phyloP scores from a whole-genome alignment of 352 stramenopile genomes.

The Phytopythium helicoides region DNA sequence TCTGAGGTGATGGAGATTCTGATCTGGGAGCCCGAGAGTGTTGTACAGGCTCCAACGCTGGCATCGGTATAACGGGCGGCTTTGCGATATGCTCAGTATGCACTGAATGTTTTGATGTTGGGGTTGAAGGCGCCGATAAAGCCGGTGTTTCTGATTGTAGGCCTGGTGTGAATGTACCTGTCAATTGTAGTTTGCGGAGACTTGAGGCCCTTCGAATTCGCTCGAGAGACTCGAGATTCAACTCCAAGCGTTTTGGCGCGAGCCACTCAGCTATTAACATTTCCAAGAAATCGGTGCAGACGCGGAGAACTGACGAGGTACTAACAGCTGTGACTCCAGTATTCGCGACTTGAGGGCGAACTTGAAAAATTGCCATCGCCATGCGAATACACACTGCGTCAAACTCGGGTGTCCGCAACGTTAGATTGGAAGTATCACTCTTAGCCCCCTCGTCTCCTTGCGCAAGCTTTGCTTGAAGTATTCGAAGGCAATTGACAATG shows the following conservation, averaged over 20 bases:
- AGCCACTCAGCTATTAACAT: slow-evolving; percentile 55
- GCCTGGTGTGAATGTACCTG: background rate
- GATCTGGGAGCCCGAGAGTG: background rate
- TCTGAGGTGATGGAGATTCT: slow-evolving; percentile 1
- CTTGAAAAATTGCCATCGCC: slow-evolving; percentile 68
- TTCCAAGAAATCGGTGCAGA: slow-evolving; percentile 42
- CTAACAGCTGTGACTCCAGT: background rate
- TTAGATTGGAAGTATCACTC: background rate
- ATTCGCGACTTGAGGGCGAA: slow-evolving; percentile 13
- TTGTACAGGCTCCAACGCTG: slow-evolving; percentile 1
- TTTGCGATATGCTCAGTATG: background rate
- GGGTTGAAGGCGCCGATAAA: background rate
- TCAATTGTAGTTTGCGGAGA: background rate
- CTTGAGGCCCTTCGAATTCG: slow-evolving; percentile 4
- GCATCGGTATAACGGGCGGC: background rate
- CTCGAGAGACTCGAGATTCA: slow-evolving; percentile 72
- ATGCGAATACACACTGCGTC: slow-evolving; percentile 47
- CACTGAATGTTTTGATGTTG: background rate
- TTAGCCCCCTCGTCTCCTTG: slow-evolving; percentile 10
- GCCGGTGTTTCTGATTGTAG: background rate
- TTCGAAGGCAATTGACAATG: slow-evolving; percentile 43
- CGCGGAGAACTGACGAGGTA: slow-evolving; percentile 12
- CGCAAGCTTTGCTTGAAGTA: slow-evolving; percentile 35
- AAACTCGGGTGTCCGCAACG: slow-evolving; percentile 21
- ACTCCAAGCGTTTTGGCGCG: slow-evolving; percentile 53